Conservation (phyloP, 176 grass and related monocot genomes). For the Carex parvula region DNA sequence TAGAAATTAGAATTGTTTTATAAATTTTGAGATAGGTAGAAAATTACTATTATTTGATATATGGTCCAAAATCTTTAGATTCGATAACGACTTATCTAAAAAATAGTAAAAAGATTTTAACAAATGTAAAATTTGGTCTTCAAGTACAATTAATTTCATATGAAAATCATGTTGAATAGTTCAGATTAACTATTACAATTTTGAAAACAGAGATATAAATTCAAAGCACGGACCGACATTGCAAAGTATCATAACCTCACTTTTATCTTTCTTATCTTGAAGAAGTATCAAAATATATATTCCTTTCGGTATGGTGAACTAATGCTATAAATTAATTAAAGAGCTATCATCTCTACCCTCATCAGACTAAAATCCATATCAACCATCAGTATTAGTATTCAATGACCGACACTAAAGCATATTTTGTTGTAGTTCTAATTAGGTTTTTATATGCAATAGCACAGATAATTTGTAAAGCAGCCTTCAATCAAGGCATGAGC, state of each 20-base stretch:
- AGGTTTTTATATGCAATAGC: slow-evolving; percentile 63
- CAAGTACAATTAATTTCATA: too few relatives aligned
- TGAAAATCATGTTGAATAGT: too few relatives aligned
- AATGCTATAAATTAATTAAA: background rate
- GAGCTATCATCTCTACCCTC: background rate
- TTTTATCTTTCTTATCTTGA: background rate
- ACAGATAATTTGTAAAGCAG: slow-evolving; percentile 54
- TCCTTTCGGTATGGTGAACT: background rate
- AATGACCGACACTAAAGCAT: slow-evolving; percentile 34
- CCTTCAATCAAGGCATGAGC: slow-evolving; percentile 60
- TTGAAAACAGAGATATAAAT: too few relatives aligned
- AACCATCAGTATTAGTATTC: background rate
- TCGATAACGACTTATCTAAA: too few relatives aligned
- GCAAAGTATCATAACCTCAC: background rate
- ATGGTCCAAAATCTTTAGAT: too few relatives aligned
- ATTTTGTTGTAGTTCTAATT: slow-evolving; percentile 37
- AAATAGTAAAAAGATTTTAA: too few relatives aligned
- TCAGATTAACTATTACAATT: too few relatives aligned
- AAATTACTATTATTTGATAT: too few relatives aligned
- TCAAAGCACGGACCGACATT: too few relatives aligned
- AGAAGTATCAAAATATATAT: background rate
- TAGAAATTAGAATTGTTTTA: too few relatives aligned
- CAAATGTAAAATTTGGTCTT: too few relatives aligned
- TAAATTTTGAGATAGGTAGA: too few relatives aligned
- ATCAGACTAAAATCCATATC: background rate